Base-by-base conservation (phyloP, 441 rosid species). In the Jatropha podagrica region DNA sequence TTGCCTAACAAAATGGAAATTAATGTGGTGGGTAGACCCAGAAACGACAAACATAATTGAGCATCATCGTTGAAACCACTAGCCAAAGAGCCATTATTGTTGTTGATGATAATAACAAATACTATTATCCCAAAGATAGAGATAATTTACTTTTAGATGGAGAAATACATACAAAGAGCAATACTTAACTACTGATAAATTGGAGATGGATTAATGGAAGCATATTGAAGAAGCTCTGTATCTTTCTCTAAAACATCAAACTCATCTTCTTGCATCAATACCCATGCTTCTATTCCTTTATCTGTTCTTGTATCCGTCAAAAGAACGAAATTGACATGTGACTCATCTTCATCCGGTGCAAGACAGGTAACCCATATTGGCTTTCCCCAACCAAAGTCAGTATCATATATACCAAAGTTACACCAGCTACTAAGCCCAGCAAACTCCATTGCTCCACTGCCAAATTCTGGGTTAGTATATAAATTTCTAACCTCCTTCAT, bases 351-450 rank as follows among this genome's bases (percentile, higher is more conserved):
- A 32, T 32, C 32, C 14, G 44, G 13, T 17, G 14, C 48, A 73
- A 10, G 37, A 26, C 65, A 46, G n/a, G 69, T 72, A 8, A 58
- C 66, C 78, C 81, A 51, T 23, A 14, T 27, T 6, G 83, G 77
- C 4, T 70, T 80, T 42, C 85, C 85, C 85, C 85, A 80, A 0
- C 83, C 83, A 51, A 82, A 82, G 73, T 84, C 76, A 1, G 41
- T 46, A 20, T 66, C 71, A 51, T 73, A 48, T 48, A 65, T 0
- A 0, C 78, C 78, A 37, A 79, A 74, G 17, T 63, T 20, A 40
- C 81, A 81, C 77, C 58, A 77, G 20, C 83, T 84, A 0, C 54
- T 64, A 11, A 72, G 72, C 20, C 23, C 1, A 26, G 77, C 64
- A 20, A 67, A 69, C 0, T 12, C 49, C 27, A 67, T 56, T 0